Percentiles rank a stretch among this genome's conserved stretches.
Conservation (phyloP, 768 basidiomycete species). For the Boletus subparvulus region DNA sequence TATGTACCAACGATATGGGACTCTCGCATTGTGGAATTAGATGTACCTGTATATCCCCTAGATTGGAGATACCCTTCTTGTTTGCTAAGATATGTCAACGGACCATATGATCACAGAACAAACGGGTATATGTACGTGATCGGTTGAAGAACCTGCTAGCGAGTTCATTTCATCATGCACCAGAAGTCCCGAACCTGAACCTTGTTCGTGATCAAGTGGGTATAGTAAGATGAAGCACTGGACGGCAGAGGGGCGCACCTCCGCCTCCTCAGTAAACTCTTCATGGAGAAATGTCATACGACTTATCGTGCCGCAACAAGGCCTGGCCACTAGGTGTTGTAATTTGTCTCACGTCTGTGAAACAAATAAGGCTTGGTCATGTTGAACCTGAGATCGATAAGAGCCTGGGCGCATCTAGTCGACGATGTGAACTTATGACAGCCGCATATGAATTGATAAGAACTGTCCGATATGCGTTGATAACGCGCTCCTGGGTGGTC, state of each 20-base stretch:
- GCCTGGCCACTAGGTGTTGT: neutral
- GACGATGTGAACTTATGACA: neutral
- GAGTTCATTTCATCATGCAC: neutral
- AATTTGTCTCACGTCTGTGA: constrained; percentile 2
- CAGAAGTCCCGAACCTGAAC: neutral
- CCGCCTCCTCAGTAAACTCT: constrained; percentile 1
- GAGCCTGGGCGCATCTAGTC: neutral
- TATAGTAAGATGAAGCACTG: neutral
- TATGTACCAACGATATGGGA: constrained; percentile 13
- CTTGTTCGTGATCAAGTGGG: neutral
- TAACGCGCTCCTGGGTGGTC: constrained; percentile 5
- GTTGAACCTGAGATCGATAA: neutral
- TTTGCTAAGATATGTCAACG: neutral
- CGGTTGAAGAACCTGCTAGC: neutral
- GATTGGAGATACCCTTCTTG: constrained; percentile 24
- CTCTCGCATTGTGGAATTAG: constrained; percentile 12
- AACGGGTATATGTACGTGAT: constrained; percentile 14
- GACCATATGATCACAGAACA: neutral
- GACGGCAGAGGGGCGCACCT: neutral
- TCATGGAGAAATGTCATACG: constrained; percentile 4
- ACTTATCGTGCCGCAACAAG: neutral
- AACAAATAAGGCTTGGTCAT: constrained; percentile 7
- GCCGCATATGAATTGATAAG: constrained; percentile 8
- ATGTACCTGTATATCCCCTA: constrained; percentile 22
- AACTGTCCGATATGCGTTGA: neutral